phyloP scores from a whole-genome alignment of 306 rosid genomes.

The Vigna radiata region DNA sequence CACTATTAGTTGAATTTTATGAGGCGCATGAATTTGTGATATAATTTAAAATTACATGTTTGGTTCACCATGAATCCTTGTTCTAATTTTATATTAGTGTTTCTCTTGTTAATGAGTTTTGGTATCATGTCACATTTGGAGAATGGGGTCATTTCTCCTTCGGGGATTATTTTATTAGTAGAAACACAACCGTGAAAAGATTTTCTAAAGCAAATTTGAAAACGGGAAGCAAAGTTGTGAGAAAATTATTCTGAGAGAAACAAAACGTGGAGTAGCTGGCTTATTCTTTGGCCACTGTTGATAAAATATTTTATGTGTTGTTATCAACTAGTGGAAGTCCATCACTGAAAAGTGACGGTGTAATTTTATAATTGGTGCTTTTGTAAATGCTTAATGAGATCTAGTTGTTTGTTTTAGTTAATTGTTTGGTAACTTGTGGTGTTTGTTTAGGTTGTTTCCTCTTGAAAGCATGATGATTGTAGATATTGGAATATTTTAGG shows the following conservation, averaged over 20 bases:
- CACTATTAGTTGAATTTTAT: neutral
- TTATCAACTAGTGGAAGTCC: neutral
- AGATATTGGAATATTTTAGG: slow-evolving; percentile 17
- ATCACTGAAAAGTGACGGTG: slow-evolving; percentile 5
- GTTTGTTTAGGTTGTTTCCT: neutral
- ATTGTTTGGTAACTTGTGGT: neutral
- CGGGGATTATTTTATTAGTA: neutral
- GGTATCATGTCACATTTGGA: neutral
- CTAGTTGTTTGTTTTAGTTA: neutral
- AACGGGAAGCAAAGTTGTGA: neutral
- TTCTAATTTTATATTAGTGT: neutral
- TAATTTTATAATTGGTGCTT: neutral
- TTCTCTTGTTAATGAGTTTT: neutral
- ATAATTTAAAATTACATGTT: neutral
- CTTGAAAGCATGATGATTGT: neutral
- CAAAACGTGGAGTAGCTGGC: neutral
- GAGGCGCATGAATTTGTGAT: neutral
- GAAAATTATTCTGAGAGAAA: neutral
- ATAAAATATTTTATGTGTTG: slow-evolving; percentile 10
- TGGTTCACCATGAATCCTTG: neutral
- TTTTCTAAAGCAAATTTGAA: neutral
- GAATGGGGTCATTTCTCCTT: neutral
- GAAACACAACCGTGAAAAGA: neutral
- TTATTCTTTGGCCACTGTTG: neutral
- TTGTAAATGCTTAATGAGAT: slow-evolving; percentile 1